These are phyloP conservation scores for Boletus rubescentipes DNA, from an alignment of 768 basidiomycete species.

Conservation along the genomic window DNA sequence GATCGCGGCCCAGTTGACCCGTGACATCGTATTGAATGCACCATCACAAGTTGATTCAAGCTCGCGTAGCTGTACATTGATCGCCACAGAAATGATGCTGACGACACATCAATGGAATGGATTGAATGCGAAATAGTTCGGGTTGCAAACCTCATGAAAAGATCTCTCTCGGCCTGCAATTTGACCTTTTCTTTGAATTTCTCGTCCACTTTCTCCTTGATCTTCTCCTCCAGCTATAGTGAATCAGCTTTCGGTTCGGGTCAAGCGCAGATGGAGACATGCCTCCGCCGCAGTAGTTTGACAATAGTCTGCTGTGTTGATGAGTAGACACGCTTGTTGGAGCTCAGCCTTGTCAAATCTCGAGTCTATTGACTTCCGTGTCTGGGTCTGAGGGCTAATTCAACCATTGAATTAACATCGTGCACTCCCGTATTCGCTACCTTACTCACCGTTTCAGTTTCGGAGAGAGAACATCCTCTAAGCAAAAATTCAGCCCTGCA, in stretches of 20 bases:
- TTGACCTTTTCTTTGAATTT: slow-evolving; percentile 78
- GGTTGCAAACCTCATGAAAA: slow-evolving; percentile 75
- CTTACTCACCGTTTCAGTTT: slow-evolving; percentile 65
- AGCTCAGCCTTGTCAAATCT: slow-evolving; percentile 76
- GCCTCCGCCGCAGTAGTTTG: slow-evolving; percentile 89
- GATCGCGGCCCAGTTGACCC: slow-evolving; percentile 73
- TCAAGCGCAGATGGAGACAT: slow-evolving; percentile 7
- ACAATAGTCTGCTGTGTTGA: slow-evolving; percentile 98
- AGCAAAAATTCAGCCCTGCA: neutral
- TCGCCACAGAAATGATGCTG: slow-evolving; percentile 84
- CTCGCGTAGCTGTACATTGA: slow-evolving; percentile 77
- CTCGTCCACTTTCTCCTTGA: slow-evolving; percentile 75
- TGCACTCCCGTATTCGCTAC: neutral
- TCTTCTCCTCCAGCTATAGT: slow-evolving; percentile 84
- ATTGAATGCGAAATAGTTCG: neutral
- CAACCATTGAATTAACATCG: neutral
- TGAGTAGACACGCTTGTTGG: slow-evolving; percentile 80
- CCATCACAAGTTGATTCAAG: slow-evolving; percentile 84
- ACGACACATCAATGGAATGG: neutral
- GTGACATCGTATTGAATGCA: slow-evolving; percentile 71
- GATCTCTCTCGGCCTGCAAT: slow-evolving; percentile 81
- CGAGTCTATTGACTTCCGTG: slow-evolving; percentile 75
- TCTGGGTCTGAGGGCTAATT: slow-evolving; percentile 39
- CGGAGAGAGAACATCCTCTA: slow-evolving; percentile 84
- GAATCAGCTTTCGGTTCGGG: neutral